Conservation (phyloP, 257 asterid species). For the Gentiana macrophylla region DNA sequence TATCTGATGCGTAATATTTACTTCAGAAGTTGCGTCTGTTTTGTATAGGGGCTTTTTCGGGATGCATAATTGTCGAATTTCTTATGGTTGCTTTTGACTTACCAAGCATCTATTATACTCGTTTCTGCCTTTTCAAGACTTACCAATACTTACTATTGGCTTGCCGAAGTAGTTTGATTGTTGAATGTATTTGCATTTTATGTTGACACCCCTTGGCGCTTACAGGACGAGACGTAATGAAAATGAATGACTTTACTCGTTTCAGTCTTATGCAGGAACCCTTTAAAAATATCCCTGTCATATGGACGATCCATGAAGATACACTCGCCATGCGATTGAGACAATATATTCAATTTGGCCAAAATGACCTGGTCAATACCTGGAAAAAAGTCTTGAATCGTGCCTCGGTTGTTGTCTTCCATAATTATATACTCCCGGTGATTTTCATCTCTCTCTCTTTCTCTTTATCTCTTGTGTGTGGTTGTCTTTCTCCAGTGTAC, state of each 20-base stretch:
- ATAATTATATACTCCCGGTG: constrained; percentile 84
- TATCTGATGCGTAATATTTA: too few relatives aligned
- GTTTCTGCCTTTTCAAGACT: too few relatives aligned
- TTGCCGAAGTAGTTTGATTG: too few relatives aligned
- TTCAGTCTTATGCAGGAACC: constrained; percentile 97
- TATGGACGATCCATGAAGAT: constrained; percentile 89
- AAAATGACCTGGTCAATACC: constrained; percentile 38
- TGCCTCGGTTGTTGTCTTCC: constrained; percentile 80
- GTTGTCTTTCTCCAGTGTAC: too few relatives aligned
- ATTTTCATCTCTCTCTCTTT: constrained; percentile 1
- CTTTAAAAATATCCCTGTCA: constrained; percentile 60
- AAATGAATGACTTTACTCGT: constrained; percentile 44
- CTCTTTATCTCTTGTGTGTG: not conserved
- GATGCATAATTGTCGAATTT: too few relatives aligned
- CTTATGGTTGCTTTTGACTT: too few relatives aligned
- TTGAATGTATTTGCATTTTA: too few relatives aligned
- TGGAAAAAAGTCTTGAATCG: constrained; percentile 79
- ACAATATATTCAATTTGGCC: constrained; percentile 44
- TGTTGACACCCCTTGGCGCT: too few relatives aligned
- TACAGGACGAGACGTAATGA: constrained; percentile 7
- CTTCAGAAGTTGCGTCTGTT: too few relatives aligned
- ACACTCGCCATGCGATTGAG: constrained; percentile 51
- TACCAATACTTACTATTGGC: too few relatives aligned
- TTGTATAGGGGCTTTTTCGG: too few relatives aligned
- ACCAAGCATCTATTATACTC: too few relatives aligned